These are phyloP conservation scores for Nemania bipapillata DNA, from an alignment of 2,329 filamentous ascomycete genomes.

Conservation along the genomic window DNA sequence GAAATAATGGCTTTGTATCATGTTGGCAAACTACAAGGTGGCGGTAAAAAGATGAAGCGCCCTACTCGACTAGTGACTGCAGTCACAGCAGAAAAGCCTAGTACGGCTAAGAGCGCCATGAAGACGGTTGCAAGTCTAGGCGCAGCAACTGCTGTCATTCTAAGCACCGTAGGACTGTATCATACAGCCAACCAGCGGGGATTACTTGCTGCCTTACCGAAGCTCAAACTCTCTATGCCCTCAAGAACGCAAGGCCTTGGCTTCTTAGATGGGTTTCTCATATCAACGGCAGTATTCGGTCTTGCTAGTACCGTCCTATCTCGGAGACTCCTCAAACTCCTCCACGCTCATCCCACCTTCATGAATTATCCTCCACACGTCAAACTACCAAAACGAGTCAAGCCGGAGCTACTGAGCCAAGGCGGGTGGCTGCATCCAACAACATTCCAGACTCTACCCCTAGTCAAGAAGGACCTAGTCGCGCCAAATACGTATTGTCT, in stretches of 20 bases:
- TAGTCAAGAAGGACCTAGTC: constrained; percentile 55
- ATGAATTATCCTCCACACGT: constrained; percentile 54
- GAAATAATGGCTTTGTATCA: constrained; percentile 56
- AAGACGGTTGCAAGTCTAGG: constrained; percentile 22
- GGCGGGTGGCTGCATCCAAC: constrained; percentile 63
- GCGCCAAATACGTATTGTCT: constrained; percentile 60
- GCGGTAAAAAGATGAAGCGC: constrained; percentile 38
- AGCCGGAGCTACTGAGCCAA: constrained; percentile 54
- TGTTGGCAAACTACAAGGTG: constrained; percentile 55
- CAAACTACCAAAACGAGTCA: constrained; percentile 54
- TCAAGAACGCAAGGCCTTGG: constrained; percentile 45
- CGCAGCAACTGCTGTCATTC: constrained; percentile 21
- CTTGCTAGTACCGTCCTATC: constrained; percentile 49
- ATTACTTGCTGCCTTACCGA: constrained; percentile 12
- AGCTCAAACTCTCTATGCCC: not conserved
- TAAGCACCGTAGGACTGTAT: constrained; percentile 29
- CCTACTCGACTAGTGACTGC: constrained; percentile 41
- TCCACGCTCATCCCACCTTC: constrained; percentile 51
- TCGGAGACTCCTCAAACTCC: constrained; percentile 49
- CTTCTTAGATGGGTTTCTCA: constrained; percentile 54
- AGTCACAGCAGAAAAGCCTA: constrained; percentile 25
- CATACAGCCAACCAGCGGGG: constrained; percentile 20
- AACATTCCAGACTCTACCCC: constrained; percentile 59
- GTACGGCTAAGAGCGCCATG: constrained; percentile 4
- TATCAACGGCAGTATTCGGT: constrained; percentile 52